Conservation (phyloP, 2,329 filamentous ascomycete species). For the Xylariaceae sp. region DNA sequence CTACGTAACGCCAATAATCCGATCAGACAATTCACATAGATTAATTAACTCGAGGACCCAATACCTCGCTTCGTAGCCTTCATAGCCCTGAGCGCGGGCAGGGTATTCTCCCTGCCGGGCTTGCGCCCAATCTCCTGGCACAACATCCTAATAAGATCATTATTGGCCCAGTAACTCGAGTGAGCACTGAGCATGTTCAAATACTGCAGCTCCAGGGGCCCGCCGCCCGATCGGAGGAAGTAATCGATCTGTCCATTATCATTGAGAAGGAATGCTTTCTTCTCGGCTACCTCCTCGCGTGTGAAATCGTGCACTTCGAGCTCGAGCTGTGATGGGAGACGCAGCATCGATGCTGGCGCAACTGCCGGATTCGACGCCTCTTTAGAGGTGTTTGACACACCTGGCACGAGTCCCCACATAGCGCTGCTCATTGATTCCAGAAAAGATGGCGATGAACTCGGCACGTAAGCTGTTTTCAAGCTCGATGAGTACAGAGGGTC, state of each 20-base stretch:
- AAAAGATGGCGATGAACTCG: constrained; percentile 62
- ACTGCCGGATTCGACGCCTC: constrained; percentile 28
- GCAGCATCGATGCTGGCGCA: constrained; percentile 38
- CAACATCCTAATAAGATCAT: constrained; percentile 83
- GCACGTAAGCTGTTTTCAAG: constrained; percentile 73
- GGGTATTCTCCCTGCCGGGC: constrained; percentile 57
- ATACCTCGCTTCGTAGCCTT: constrained; percentile 45
- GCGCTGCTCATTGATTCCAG: constrained; percentile 59
- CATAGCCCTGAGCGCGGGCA: constrained; percentile 54
- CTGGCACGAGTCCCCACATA: constrained; percentile 58
- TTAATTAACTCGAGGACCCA: constrained; percentile 21
- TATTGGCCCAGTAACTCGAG: constrained; percentile 85
- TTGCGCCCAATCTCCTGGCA: constrained; percentile 80
- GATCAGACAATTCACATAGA: background rate
- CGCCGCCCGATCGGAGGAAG: constrained; percentile 75
- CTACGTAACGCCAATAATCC: background rate
- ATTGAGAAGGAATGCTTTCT: constrained; percentile 79
- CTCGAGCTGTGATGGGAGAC: constrained; percentile 66
- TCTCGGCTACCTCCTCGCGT: constrained; percentile 86
- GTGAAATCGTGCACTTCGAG: constrained; percentile 94
- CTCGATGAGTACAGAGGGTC: constrained; percentile 73
- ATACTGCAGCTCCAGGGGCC: constrained; percentile 90
- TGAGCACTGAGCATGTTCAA: constrained; percentile 95
- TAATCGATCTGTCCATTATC: constrained; percentile 97
- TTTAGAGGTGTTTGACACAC: constrained; percentile 34